Evolutionary conservation across 1,284 basidiomycete species (phyloP).

Genomic region (Pseudozyma sp.): DNA sequence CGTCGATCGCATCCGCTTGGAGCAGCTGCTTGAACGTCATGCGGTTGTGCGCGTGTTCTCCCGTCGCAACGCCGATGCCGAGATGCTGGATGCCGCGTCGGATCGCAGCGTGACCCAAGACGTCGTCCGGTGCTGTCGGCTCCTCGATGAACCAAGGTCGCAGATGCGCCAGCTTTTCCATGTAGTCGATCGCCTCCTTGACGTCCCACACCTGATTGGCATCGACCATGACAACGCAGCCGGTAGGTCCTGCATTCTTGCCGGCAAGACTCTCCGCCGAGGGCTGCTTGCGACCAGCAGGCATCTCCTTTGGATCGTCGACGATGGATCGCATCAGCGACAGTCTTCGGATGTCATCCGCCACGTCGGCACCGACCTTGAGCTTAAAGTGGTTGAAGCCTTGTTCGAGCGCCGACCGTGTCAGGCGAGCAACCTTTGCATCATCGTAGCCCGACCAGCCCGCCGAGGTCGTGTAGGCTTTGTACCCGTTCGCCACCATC

Average conservation of each 20-base stretch:
- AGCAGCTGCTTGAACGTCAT: slow-evolving; percentile 98
- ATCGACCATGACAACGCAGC: slow-evolving; percentile 94
- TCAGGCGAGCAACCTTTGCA: slow-evolving; percentile 87
- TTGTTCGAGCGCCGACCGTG: slow-evolving; percentile 82
- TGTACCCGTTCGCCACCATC: slow-evolving; percentile 75
- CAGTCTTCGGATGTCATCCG: slow-evolving; percentile 86
- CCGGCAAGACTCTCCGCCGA: slow-evolving; percentile 62
- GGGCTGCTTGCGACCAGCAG: slow-evolving; percentile 32
- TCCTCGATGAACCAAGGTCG: slow-evolving; percentile 86
- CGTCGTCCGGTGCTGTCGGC: slow-evolving; percentile 50
- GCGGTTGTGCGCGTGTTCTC: slow-evolving; percentile 90
- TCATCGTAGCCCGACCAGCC: slow-evolving; percentile 81
- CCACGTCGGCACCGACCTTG: slow-evolving; percentile 88
- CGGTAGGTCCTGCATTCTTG: slow-evolving; percentile 94
- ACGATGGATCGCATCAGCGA: slow-evolving; percentile 90
- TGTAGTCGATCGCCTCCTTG: slow-evolving; percentile 88
- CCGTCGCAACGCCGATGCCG: slow-evolving; percentile 92
- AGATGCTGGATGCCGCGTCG: slow-evolving; percentile 82
- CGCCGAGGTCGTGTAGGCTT: slow-evolving; percentile 92
- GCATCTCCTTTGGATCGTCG: slow-evolving; percentile 72
- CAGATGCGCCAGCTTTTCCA: slow-evolving; percentile 81
- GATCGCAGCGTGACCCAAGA: slow-evolving; percentile 78
- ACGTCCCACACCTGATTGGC: slow-evolving; percentile 98
- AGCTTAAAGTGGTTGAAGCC: slow-evolving; percentile 74
- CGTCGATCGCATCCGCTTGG: slow-evolving; percentile 91